Evolutionary conservation across 164 flowering plant genomes (phyloP).

Genomic region (Tetrastigma voinierianum): DNA sequence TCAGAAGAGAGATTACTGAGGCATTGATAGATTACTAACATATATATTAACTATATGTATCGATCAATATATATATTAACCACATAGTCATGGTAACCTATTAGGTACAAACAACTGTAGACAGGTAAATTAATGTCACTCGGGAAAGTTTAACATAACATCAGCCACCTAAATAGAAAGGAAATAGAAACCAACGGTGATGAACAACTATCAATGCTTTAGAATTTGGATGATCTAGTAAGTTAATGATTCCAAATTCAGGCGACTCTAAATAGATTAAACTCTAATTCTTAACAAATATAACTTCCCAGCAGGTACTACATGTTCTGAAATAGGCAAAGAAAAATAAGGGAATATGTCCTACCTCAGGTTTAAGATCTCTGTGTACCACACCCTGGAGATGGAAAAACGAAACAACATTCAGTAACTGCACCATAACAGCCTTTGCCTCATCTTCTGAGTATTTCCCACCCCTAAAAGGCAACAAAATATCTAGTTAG

Average conservation of each 20-base stretch:
- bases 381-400: constrained; percentile 97
- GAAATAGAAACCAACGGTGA: no score
- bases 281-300: background rate
- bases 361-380: constrained; percentile 97
- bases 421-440: constrained; percentile 80
- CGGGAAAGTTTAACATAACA: no score
- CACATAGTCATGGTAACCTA: no score
- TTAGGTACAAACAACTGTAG: no score
- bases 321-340: background rate
- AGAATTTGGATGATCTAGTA: background rate
- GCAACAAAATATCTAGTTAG: constrained; percentile 10
- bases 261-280: background rate
- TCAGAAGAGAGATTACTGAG: no score
- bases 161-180: no score
- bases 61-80: no score
- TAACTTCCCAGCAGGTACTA: background rate
- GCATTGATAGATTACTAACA: no score
- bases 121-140: no score
- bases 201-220: no score
- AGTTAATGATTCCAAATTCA: background rate
- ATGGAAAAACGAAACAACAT: constrained; percentile 84
- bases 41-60: no score
- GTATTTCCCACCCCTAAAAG: constrained; percentile 83
- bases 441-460: constrained; percentile 88
- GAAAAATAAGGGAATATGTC: constrained; percentile 2